phyloP scores from a whole-genome alignment of 2,329 filamentous ascomycete genomes.

The Alternaria ventricosa region DNA sequence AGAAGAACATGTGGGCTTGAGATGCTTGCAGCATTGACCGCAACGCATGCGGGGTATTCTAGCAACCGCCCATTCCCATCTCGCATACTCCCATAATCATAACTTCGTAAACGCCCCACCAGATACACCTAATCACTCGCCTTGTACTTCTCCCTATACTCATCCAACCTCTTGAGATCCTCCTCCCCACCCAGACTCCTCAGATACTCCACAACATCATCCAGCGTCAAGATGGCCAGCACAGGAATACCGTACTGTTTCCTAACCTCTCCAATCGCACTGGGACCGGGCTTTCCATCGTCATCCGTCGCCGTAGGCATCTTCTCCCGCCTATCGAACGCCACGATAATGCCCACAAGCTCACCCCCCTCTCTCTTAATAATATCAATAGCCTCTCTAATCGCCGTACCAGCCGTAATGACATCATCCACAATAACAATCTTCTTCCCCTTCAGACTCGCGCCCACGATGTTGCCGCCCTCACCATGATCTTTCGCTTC shows the following conservation, averaged over 20 bases:
- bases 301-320: slow-evolving; percentile 66
- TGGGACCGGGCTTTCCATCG: slow-evolving; percentile 72
- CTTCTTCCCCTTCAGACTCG: slow-evolving; percentile 80
- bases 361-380: slow-evolving; percentile 84
- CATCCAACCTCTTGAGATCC: slow-evolving; percentile 52
- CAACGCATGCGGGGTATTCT: neutral
- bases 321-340: slow-evolving; percentile 87
- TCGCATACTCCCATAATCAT: neutral
- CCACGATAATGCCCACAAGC: slow-evolving; percentile 86
- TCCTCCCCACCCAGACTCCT: slow-evolving; percentile 53
- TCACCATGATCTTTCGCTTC: slow-evolving; percentile 97
- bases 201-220: slow-evolving; percentile 70
- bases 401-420: slow-evolving; percentile 92
- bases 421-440: slow-evolving; percentile 96
- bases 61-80: neutral
- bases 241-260: slow-evolving; percentile 86
- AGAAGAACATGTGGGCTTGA: neutral
- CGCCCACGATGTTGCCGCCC: slow-evolving; percentile 90
- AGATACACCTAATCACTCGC: slow-evolving; percentile 41
- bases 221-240: slow-evolving; percentile 79
- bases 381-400: slow-evolving; percentile 89
- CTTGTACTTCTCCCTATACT: slow-evolving; percentile 50
- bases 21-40: neutral
- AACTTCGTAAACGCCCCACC: neutral
- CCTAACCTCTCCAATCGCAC: slow-evolving; percentile 84